Conservation (phyloP, 2,329 filamentous ascomycete species). For the Thielaviopsis musarum region DNA sequence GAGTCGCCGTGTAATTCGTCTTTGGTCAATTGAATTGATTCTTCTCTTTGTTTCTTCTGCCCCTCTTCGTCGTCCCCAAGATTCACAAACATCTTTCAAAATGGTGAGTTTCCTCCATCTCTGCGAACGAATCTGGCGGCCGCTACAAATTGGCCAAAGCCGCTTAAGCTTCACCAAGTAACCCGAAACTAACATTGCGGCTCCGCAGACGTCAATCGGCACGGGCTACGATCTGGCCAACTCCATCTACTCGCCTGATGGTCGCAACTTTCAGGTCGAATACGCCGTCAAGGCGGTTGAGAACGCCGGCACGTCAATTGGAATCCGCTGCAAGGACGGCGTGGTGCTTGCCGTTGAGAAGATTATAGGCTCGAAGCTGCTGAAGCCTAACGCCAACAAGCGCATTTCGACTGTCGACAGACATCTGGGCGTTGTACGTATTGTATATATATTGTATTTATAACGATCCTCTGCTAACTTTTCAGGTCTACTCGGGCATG, state of each 20-base stretch:
- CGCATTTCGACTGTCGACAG: slow-evolving; percentile 88
- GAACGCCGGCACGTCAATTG: slow-evolving; percentile 89
- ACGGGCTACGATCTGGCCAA: slow-evolving; percentile 99
- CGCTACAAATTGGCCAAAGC: background rate
- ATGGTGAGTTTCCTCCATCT: background rate
- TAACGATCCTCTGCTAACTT: too few species aligned
- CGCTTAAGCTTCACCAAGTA: background rate
- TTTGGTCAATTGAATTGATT: background rate
- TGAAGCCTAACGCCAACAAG: slow-evolving; percentile 93
- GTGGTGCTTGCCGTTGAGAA: slow-evolving; percentile 95
- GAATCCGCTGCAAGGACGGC: slow-evolving; percentile 93
- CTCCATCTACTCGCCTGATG: slow-evolving; percentile 98
- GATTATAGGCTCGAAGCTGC: slow-evolving; percentile 83
- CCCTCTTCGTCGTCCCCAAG: background rate
- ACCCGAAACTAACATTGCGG: background rate
- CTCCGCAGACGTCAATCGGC: slow-evolving; percentile 82
- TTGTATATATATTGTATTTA: background rate
- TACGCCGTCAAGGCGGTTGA: slow-evolving; percentile 98
- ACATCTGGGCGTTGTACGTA: slow-evolving; percentile 77
- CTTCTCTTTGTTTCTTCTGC: background rate
- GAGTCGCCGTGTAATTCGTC: background rate
- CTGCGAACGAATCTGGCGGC: background rate
- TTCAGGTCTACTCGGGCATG: slow-evolving; percentile 80
- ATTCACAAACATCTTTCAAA: background rate
- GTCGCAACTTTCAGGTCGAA: slow-evolving; percentile 97